Conservation (phyloP, 1,139 yeast species). For the Zygoascus sp. region DNA sequence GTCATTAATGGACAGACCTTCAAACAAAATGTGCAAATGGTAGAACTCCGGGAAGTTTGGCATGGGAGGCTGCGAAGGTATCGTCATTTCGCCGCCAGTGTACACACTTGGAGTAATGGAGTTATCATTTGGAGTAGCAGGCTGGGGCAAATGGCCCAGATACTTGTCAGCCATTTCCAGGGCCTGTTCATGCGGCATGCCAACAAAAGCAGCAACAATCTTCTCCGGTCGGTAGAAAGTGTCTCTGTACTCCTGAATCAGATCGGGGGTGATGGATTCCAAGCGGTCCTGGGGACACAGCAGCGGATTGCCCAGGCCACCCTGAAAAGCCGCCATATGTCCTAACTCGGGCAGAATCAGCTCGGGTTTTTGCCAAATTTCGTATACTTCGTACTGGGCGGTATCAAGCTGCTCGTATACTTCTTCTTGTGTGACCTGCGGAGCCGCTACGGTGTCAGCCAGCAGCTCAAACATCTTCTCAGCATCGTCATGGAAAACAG, state of each 20-base stretch:
- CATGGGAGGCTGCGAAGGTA: slow-evolving; percentile 65
- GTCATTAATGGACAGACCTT: slow-evolving; percentile 77
- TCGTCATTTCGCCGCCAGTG: slow-evolving; percentile 25
- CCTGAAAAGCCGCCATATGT: slow-evolving; percentile 75
- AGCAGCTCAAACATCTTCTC: slow-evolving; percentile 74
- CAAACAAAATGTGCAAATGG: slow-evolving; percentile 83
- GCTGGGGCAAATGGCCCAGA: slow-evolving; percentile 55
- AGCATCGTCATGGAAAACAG: slow-evolving; percentile 85
- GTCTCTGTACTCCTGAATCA: slow-evolving; percentile 58
- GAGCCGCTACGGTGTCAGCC: slow-evolving; percentile 74
- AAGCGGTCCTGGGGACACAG: slow-evolving; percentile 74
- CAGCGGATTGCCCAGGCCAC: slow-evolving; percentile 82
- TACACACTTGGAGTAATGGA: slow-evolving; percentile 19
- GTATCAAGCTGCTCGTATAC: slow-evolving; percentile 67
- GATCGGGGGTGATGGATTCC: slow-evolving; percentile 48
- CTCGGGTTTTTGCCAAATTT: slow-evolving; percentile 81
- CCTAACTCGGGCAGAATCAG: slow-evolving; percentile 79
- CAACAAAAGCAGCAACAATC: slow-evolving; percentile 82
- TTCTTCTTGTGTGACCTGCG: slow-evolving; percentile 65
- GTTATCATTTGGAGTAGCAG: slow-evolving; percentile 15
- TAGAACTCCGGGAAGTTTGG: slow-evolving; percentile 77
- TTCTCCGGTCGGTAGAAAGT: slow-evolving; percentile 75
- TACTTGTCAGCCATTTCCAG: slow-evolving; percentile 56
- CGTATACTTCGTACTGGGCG: slow-evolving; percentile 77
- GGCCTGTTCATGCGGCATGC: slow-evolving; percentile 71